Evolutionary conservation across 257 asterid genomes (phyloP).

Genomic region (Fraxinus americana): DNA sequence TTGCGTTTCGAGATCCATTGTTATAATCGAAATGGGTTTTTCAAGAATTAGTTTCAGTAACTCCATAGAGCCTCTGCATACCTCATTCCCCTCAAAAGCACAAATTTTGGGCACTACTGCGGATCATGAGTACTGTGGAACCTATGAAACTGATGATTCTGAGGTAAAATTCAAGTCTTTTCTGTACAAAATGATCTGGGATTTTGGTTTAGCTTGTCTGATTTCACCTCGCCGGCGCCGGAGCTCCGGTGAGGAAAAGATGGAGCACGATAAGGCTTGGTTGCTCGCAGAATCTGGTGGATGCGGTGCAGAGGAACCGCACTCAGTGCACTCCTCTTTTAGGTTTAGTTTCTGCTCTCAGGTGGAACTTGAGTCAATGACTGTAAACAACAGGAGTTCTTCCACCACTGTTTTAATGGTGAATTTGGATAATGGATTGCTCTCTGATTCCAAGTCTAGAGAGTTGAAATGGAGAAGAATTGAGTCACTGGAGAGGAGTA

Average conservation of each 20-base stretch:
- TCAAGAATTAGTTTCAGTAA: constrained; percentile 38
- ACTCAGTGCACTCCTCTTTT: constrained; percentile 86
- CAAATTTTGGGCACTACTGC: constrained; percentile 31
- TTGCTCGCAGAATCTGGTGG: constrained; percentile 89
- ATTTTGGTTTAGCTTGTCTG: constrained; percentile 67
- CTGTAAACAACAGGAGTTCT: constrained; percentile 37
- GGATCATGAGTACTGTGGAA: constrained; percentile 28
- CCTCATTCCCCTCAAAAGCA: constrained; percentile 41
- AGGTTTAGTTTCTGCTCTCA: constrained; percentile 89
- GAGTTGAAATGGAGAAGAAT: constrained; percentile 75
- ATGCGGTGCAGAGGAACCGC: constrained; percentile 73
- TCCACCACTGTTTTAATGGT: constrained; percentile 91
- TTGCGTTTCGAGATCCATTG: constrained; percentile 40
- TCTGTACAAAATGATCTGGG: constrained; percentile 67
- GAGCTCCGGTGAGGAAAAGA: constrained; percentile 41
- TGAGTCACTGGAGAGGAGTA: constrained; percentile 81
- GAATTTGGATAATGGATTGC: constrained; percentile 75
- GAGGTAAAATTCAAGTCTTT: constrained; percentile 65
- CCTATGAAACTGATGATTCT: constrained; percentile 32
- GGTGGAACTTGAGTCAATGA: constrained; percentile 85
- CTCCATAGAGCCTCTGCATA: constrained; percentile 40
- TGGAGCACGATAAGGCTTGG: constrained; percentile 88
- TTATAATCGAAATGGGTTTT: constrained; percentile 48
- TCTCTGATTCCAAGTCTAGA: constrained; percentile 58
- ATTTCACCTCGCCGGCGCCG: constrained; percentile 50